Evolutionary conservation across 495 filamentous ascomycete species (phyloP), one percentile per base, ranked within the genome.

Genomic region (Penicillium coffeae): DNA sequence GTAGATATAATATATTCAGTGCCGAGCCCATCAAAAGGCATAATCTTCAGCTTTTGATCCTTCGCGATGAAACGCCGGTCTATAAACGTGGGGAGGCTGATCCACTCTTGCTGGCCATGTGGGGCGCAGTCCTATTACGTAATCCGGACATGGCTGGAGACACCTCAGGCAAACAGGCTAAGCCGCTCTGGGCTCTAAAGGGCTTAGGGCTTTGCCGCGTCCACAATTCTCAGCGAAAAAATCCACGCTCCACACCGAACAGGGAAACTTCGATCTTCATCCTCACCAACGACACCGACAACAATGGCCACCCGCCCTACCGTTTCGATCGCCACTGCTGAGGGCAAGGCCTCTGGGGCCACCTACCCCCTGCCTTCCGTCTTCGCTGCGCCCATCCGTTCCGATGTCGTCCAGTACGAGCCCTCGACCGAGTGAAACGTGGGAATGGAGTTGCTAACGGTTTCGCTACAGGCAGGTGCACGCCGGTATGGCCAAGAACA

Each of bases 401-500:
- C 89, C 60, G 93, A 98, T 76, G 95, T 98, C 67, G 94, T 98
- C 63, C 93, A 97, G 83, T 86, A 87, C 70, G 76, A 44, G 54
- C 47, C 46, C 33, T 43, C 50, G 22, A 40, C 47, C 52, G 14
- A 51, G 48, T 46, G 37, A 21, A 43, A 45, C 43, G 19, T 58
- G 44, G 42, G 48, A 49, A 48, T 47, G 49, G 45, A 56, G 40
- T 53, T 59, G 52, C 75, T 80, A 59, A 81, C 57, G 48, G 50
- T 48, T 55, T 44, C 25, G 57, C 44, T 60, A 64, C 58, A 85
- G 81, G 73, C 75, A 78, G 51, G 93, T 97, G 64, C 93, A 98
- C 82, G 91, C 89, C 65, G 94, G 94, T 65, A 95, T 98, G 85
- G 91, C 91, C 68, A 98, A 96, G 87, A 98, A 98, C 84, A 95